Conservation (phyloP, 1,284 basidiomycete genomes). For the Ganoderma sinense region DNA sequence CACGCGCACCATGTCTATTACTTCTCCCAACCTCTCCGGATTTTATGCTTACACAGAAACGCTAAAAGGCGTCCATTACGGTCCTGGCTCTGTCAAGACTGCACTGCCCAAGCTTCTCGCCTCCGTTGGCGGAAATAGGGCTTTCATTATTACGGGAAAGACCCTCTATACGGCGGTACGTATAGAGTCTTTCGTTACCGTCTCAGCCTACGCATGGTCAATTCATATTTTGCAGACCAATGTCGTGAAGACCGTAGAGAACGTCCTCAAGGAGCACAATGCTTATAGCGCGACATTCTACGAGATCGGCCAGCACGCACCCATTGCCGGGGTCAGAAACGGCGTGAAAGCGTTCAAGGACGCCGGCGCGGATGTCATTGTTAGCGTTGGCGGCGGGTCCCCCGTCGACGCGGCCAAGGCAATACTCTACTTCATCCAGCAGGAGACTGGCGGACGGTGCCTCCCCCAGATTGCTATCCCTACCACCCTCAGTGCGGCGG, state of each 20-base stretch:
- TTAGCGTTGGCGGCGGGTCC: constrained; percentile 82
- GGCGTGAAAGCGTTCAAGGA: constrained; percentile 64
- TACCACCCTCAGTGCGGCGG: constrained; percentile 84
- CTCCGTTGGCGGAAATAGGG: constrained; percentile 62
- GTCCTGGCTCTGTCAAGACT: constrained; percentile 65
- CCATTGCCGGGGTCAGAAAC: constrained; percentile 73
- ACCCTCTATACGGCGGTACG: constrained; percentile 71
- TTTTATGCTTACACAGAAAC: constrained; percentile 70
- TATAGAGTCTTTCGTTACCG: constrained; percentile 11
- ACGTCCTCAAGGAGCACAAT: constrained; percentile 58
- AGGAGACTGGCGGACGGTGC: constrained; percentile 59
- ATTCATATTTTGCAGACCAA: constrained; percentile 58
- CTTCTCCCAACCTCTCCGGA: constrained; percentile 45
- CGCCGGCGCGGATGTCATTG: constrained; percentile 68
- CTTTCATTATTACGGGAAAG: constrained; percentile 74
- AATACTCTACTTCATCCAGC: constrained; percentile 66
- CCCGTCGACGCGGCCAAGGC: constrained; percentile 82
- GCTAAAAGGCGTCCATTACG: constrained; percentile 72
- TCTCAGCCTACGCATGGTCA: not conserved
- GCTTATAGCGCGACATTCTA: constrained; percentile 74
- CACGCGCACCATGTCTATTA: constrained; percentile 11
- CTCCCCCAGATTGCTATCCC: constrained; percentile 75
- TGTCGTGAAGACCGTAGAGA: constrained; percentile 66
- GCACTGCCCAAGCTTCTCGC: constrained; percentile 70
- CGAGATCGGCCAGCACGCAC: constrained; percentile 81